These are phyloP conservation scores for Lycium barbarum DNA, from an alignment of 257 asterid species.

Conservation along the genomic window DNA sequence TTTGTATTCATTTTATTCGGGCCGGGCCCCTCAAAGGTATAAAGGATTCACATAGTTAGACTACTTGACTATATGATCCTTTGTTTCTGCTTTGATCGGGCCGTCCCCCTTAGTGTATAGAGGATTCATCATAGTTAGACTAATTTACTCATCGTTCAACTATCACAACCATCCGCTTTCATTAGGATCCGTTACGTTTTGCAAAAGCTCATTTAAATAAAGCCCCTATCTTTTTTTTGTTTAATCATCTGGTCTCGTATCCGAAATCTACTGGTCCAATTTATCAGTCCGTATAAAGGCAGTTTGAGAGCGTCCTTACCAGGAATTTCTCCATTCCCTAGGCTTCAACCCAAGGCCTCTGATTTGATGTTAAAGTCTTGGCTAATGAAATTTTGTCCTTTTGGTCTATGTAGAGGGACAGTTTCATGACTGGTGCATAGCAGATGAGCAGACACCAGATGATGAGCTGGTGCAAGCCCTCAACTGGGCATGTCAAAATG, in stretches of 20 bases:
- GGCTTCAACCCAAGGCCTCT: too few species aligned
- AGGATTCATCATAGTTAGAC: too few species aligned
- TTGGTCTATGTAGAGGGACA: constrained; percentile 54
- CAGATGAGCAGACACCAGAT: constrained; percentile 79
- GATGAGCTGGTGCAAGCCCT: constrained; percentile 58
- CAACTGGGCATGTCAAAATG: constrained; percentile 84
- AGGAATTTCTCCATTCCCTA: background rate
- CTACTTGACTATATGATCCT: too few species aligned
- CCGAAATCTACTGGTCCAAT: background rate
- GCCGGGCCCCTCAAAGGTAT: too few species aligned
- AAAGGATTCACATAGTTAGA: too few species aligned
- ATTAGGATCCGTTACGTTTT: too few species aligned
- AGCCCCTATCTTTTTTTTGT: background rate
- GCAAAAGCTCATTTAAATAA: background rate
- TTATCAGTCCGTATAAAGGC: background rate
- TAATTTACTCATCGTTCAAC: too few species aligned
- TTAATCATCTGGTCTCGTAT: background rate
- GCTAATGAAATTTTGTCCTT: background rate
- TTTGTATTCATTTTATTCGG: too few species aligned
- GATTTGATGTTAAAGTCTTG: background rate
- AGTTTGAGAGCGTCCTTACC: background rate
- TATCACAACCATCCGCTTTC: too few species aligned
- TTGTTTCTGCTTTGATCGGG: background rate
- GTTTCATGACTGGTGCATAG: constrained; percentile 78
- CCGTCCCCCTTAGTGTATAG: too few species aligned